Evolutionary conservation across 306 rosid genomes (phyloP).

Genomic region (Cucumis hystrix): DNA sequence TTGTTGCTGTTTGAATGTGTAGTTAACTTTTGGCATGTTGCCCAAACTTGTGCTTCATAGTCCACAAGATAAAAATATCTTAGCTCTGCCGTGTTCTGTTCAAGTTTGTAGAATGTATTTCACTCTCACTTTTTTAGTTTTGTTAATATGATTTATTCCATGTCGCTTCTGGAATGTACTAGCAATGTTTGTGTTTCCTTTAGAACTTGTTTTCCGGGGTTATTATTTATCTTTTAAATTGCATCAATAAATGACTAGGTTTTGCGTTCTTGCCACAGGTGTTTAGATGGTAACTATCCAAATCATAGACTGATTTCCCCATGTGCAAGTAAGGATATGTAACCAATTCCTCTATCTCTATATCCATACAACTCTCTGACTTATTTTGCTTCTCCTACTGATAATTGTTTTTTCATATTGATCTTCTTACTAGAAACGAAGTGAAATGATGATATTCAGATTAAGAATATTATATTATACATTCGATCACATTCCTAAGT

Average conservation of each 20-base stretch:
- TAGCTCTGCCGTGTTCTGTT: background rate
- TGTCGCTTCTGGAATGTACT: background rate
- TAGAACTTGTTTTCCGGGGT: background rate
- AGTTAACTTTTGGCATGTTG: background rate
- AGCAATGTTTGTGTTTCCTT: background rate
- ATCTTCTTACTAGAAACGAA: background rate
- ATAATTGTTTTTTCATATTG: background rate
- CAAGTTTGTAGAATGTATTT: background rate
- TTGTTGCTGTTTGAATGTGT: background rate
- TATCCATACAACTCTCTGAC: background rate
- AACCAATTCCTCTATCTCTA: background rate
- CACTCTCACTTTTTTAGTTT: background rate
- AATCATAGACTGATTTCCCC: slow-evolving; percentile 12
- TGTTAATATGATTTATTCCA: background rate
- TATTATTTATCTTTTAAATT: background rate
- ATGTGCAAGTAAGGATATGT: slow-evolving; percentile 16
- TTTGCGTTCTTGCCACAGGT: slow-evolving; percentile 9
- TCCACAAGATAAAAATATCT: background rate
- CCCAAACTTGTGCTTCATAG: background rate
- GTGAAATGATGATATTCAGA: background rate
- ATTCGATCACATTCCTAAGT: background rate
- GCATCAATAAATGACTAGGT: background rate
- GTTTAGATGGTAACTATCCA: slow-evolving; percentile 14
- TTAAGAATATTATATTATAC: background rate
- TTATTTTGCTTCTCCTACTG: background rate